These are phyloP conservation scores for Volvariella volvacea DNA, from an alignment of 1,284 basidiomycete genomes.

Conservation along the genomic window DNA sequence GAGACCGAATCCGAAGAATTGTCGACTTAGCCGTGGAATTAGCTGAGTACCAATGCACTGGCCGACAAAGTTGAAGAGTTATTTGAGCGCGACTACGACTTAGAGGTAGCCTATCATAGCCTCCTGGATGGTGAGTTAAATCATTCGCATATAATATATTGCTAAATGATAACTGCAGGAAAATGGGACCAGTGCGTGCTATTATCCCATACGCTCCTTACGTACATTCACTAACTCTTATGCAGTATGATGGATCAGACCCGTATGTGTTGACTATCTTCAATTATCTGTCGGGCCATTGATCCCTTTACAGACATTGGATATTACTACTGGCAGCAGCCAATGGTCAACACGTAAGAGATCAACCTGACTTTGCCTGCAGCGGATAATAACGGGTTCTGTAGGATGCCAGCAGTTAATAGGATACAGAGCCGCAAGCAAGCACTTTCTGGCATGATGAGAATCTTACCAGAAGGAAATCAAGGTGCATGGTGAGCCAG, in stretches of 20 bases:
- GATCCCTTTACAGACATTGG: conserved; percentile 32
- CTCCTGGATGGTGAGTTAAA: conserved; percentile 51
- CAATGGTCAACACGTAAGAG: conserved; percentile 53
- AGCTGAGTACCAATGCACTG: conserved; percentile 49
- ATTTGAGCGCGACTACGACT: conserved; percentile 53
- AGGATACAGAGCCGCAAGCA: conserved; percentile 52
- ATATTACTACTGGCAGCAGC: conserved; percentile 69
- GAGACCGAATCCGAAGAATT: not conserved
- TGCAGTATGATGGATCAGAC: conserved; percentile 67
- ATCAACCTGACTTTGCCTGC: not conserved
- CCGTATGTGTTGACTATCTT: conserved; percentile 20
- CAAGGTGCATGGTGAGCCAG: conserved; percentile 50
- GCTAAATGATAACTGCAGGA: too few relatives aligned
- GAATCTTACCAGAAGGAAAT: conserved; percentile 56
- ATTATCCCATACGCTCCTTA: not conserved
- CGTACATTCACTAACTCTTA: not conserved
- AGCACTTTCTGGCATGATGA: conserved; percentile 52
- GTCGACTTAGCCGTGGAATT: not conserved
- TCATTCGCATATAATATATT: too few relatives aligned
- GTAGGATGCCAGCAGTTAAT: conserved; percentile 49
- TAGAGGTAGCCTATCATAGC: conserved; percentile 52
- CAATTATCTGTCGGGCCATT: not conserved
- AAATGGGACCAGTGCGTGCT: conserved; percentile 54
- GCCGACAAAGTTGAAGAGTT: conserved; percentile 48
- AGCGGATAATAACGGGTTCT: not conserved